Evolutionary conservation across 2,329 filamentous ascomycete genomes (phyloP), one percentile per base, ranked within the genome.

Genomic region (Ascochyta clinopodiicola): DNA sequence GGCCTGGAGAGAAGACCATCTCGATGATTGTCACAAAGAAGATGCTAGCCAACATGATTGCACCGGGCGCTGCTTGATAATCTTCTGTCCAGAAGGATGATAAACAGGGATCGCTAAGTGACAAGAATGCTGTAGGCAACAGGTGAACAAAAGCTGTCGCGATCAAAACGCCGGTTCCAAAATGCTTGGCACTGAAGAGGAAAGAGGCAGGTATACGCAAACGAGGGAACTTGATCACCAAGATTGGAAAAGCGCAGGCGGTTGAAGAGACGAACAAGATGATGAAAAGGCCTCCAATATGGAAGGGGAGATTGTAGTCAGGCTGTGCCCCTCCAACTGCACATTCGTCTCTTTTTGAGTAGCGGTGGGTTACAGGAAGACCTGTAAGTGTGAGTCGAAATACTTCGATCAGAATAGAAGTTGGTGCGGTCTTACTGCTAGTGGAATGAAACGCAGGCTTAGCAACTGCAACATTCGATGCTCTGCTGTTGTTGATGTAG

Each of bases 101-200:
- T 3, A 88, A 80, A 61, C 85, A 78, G 39, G 76, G 73, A 46
- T 78, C 61, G 47, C 67, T 70, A 13, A 78, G 67, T 6, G 73
- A 77, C 29, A 67, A 73, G 64, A 86, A 87, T 5, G 85, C 84
- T 4, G 83, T 86, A 0, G 85, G 85, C 9, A 87, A 79, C 51
- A 87, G 75, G 74, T 93, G 90, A 17, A 94, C 90, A 70, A 95
- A 95, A 49, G 91, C 90, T 1, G 91, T 95, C 15, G 91, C 90
- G 57, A 94, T 87, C 17, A 95, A 80, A 21, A 95, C 91, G 42
- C 91, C 91, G 0, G 91, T 95, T 60, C 91, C 73, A 38, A 75
- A 75, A 64, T 86, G 84, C 61, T 86, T 86, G 3, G 64, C 68
- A 68, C 82, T 84, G 36, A 83, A 81, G 60, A 86, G 85, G 66